Base-by-base conservation (phyloP, 1,284 basidiomycete genomes). In the Takashimella tepidaria region DNA sequence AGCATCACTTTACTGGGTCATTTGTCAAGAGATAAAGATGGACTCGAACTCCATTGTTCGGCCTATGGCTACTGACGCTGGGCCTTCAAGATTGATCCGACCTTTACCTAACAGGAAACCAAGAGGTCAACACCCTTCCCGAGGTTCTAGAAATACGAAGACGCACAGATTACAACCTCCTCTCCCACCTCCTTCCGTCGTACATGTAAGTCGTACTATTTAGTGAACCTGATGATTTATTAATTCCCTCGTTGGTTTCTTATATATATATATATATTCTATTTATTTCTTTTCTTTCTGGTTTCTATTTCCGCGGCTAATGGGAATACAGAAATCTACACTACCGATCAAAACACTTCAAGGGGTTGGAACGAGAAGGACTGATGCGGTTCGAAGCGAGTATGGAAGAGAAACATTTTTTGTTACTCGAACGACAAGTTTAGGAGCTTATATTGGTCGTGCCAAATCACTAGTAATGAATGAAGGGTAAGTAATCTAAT, bases 381-480 rank as follows among this genome's bases (percentile, higher is more conserved):
- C 60, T 4, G 69, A 74, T 50, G 50, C 50, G 5, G 56, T 58
- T 26, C 62, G 63, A 49, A 58, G 55, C n/a, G 70, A 68, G 3
- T 70, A 60, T 50, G 86, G 87, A 69, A 83, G 87, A 71, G 88
- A 88, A 62, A 79, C 81, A 56, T 84, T 93, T 40, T 89, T 89
- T 57, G 70, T 93, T 47, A 89, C 88, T 58, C 83, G 90, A 45
- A 87, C 85, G 68, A 89, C 87, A 2, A 76, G 80, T 22, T 69
- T 92, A 13, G 86, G 83, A 20, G 79, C 81, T 55, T 90, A 92
- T 70, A 80, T 92, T 70, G 79, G 86, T 45, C 80, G 88, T 54
- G 92, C 89, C 72, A 87, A 87, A 67, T 81, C 84, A 56, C 72
- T 88, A 45, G 75, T 92, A 21, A 69, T 91, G 24, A 82, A 86